These are phyloP conservation scores for Ceratocystis huliohia DNA, from an alignment of 2,329 filamentous ascomycete genomes.

Conservation along the genomic window DNA sequence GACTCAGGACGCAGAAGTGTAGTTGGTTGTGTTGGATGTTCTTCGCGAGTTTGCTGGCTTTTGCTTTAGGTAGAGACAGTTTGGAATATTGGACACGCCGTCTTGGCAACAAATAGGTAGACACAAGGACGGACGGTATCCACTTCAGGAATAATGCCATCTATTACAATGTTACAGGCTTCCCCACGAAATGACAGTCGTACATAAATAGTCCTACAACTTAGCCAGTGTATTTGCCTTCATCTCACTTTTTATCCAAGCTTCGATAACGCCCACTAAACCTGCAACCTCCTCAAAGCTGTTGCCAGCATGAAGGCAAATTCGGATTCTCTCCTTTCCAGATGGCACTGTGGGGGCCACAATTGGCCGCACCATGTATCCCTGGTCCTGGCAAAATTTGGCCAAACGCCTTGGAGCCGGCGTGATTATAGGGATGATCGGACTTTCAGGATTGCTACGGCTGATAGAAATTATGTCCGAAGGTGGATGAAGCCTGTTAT, in stretches of 20 bases:
- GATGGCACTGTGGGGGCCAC: conserved; percentile 54
- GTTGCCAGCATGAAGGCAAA: conserved; percentile 58
- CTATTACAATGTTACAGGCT: too few species aligned
- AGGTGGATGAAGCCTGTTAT: conserved; percentile 25
- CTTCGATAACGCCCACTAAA: conserved; percentile 36
- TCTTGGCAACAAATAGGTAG: too few species aligned
- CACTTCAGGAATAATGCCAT: too few species aligned
- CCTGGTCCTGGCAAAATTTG: conserved; percentile 43
- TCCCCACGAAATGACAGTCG: too few species aligned
- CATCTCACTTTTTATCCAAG: conserved; percentile 31
- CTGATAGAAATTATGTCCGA: background rate
- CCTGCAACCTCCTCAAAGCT: conserved; percentile 43
- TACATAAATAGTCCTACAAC: background rate
- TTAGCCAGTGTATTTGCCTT: background rate
- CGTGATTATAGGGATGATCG: conserved; percentile 53
- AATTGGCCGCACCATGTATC: conserved; percentile 51
- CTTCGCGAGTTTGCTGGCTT: too few species aligned
- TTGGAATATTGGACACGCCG: too few species aligned
- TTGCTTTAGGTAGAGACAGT: too few species aligned
- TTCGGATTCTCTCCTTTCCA: conserved; percentile 49
- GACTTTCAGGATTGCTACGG: conserved; percentile 36
- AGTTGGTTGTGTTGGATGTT: background rate
- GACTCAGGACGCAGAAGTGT: background rate
- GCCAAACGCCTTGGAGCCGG: conserved; percentile 46
- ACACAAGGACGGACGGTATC: too few species aligned